Evolutionary conservation across 768 basidiomycete species (phyloP).

Genomic region (Jaapia argillacea): DNA sequence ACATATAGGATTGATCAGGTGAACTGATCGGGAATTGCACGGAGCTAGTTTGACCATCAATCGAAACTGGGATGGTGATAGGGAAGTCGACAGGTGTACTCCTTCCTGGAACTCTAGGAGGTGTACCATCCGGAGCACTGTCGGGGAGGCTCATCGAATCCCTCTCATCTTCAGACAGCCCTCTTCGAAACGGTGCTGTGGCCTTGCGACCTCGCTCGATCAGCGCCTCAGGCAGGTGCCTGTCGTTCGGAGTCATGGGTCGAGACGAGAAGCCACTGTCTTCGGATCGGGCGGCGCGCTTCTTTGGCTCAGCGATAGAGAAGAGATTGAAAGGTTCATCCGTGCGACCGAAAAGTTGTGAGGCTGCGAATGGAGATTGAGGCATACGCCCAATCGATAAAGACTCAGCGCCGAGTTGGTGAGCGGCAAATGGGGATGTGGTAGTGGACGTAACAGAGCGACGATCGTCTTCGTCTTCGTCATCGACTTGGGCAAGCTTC

Average conservation of each 20-base stretch:
- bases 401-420: constrained; percentile 54
- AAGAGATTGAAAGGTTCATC: constrained; percentile 76
- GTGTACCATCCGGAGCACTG: no score
- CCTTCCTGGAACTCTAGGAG: no score
- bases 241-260: constrained; percentile 40
- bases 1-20: constrained; percentile 45
- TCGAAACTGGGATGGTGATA: constrained; percentile 36
- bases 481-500: constrained; percentile 79
- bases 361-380: constrained; percentile 83
- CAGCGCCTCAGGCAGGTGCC: constrained; percentile 36
- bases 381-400: constrained; percentile 39
- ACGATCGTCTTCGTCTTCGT: constrained; percentile 85
- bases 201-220: no score
- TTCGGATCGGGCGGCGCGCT: constrained; percentile 33
- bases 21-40: constrained; percentile 78
- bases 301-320: constrained; percentile 69
- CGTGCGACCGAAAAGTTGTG: constrained; percentile 69
- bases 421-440: constrained; percentile 63
- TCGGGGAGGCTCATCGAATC: constrained; percentile 24
- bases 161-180: constrained; percentile 69
- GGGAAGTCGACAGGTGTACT: constrained; percentile 54
- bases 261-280: constrained; percentile 41
- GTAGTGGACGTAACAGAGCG: constrained; percentile 70
- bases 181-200: constrained; percentile 67
- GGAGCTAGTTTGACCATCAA: constrained; percentile 49